These are phyloP conservation scores for Ophiobolus disseminans DNA, from an alignment of 2,329 filamentous ascomycete species.

Conservation along the genomic window DNA sequence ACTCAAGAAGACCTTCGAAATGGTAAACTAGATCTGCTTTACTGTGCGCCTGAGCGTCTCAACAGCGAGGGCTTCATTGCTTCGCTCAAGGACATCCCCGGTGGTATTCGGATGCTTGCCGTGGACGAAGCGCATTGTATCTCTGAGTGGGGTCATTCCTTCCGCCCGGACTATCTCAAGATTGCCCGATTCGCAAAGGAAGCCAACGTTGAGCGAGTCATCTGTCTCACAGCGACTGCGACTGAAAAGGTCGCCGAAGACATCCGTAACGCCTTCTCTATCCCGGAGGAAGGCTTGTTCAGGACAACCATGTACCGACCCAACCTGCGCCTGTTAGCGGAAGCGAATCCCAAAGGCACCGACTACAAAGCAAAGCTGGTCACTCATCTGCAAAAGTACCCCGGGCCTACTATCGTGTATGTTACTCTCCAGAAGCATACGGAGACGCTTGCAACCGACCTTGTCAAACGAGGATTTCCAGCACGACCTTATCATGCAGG, in stretches of 20 bases:
- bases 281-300: conserved; percentile 67
- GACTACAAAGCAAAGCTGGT: conserved; percentile 75
- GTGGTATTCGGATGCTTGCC: conserved; percentile 78
- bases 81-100: conserved; percentile 70
- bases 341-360: conserved; percentile 69
- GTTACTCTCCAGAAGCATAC: conserved; percentile 66
- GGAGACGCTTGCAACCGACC: conserved; percentile 68
- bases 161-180: conserved; percentile 90
- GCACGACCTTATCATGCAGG: conserved; percentile 86
- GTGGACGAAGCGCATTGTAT: conserved; percentile 98
- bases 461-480: conserved; percentile 69
- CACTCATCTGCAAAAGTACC: conserved; percentile 58
- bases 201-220: conserved; percentile 80
- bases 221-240: conserved; percentile 85
- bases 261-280: conserved; percentile 91
- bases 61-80: conserved; percentile 74
- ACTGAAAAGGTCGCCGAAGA: conserved; percentile 75
- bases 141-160: conserved; percentile 97
- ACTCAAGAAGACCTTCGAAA: conserved; percentile 68
- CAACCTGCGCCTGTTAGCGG: conserved; percentile 62
- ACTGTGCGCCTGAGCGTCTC: conserved; percentile 95
- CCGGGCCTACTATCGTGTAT: conserved; percentile 67
- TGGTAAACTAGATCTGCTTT: conserved; percentile 79
- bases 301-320: conserved; percentile 66
- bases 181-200: conserved; percentile 74